Base-by-base conservation (phyloP, 306 rosid species). In the Quercus alba region DNA sequence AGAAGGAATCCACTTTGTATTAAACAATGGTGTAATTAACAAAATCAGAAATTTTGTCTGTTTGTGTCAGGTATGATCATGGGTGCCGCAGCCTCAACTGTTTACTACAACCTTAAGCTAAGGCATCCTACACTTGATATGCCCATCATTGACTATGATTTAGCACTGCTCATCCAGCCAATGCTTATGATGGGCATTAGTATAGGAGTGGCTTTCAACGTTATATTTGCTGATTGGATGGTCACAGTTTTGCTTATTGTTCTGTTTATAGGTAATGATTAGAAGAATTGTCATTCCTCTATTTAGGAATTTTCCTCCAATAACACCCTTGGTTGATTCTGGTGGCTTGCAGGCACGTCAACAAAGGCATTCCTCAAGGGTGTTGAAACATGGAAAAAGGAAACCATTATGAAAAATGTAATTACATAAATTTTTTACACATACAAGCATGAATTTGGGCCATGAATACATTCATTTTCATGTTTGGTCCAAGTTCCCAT, bases 161-260 rank as follows among this genome's bases (percentile, higher is more conserved):
- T 94, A 89, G 93, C 91, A 1, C 85, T 94, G 67, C 94, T 94
- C 41, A 84, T 94, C 76, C 97, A 93, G 82, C 99, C 99, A 5
- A 94, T 93, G 99, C 97, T 94, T 73, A 91, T 94, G 97, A 84
- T 93, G 71, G 99, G 99, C 25, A 93, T 94, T 76, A 94, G 99
- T 78, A 88, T 94, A 33, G 99, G 99, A 74, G 99, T 94, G 55
- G 82, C 87, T 58, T 93, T 93, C 84, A 94, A 91, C 18, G 99
- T 93, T 75, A 51, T 91, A 14, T 94, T 94, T 81, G 90, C 99
- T 21, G 97, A 94, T 74, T 93, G 99, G 99, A 81, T 94, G 85
- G 97, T 94, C 71, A 94, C 99, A n/a, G 75, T 93, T 75, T 84
- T 94, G 88, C 97, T 93, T 59, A 91, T 94, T 70, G 15, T 87